These are phyloP conservation scores for Cicer pinnatifidum DNA, from an alignment of 306 rosid genomes.

Conservation along the genomic window DNA sequence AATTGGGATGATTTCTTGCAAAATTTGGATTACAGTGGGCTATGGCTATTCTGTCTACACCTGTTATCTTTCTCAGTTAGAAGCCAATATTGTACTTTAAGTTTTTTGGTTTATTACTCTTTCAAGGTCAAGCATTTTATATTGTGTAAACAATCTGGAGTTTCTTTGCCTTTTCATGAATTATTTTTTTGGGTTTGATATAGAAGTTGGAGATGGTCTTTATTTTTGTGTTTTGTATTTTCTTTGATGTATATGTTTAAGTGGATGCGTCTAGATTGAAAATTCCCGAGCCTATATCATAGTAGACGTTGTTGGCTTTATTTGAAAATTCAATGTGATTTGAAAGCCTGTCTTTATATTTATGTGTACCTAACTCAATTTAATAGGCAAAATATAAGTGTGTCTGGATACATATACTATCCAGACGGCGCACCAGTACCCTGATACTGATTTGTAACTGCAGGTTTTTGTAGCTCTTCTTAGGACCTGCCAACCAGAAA, in stretches of 20 bases:
- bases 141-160: slow-evolving; percentile 3
- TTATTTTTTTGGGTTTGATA: not conserved
- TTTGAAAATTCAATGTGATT: slow-evolving; percentile 35
- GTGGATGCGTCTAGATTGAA: slow-evolving; percentile 19
- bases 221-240: not conserved
- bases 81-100: not conserved
- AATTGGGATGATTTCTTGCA: slow-evolving; percentile 15
- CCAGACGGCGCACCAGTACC: slow-evolving; percentile 20
- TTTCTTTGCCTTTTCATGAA: slow-evolving; percentile 5
- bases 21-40: not conserved
- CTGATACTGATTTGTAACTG: slow-evolving; percentile 47
- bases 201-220: slow-evolving; percentile 1
- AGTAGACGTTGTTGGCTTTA: slow-evolving; percentile 13
- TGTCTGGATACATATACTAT: not conserved
- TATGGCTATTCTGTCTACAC: slow-evolving; percentile 18
- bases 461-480: slow-evolving; percentile 99
- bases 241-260: not conserved
- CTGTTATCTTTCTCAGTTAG: not conserved
- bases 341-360: slow-evolving; percentile 30
- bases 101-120: not conserved
- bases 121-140: slow-evolving; percentile 2
- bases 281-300: slow-evolving; percentile 14
- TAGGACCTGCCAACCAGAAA: slow-evolving; percentile 98
- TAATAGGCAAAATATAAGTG: not conserved
- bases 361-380: slow-evolving; percentile 8